phyloP scores from a whole-genome alignment of 768 basidiomycete genomes.

The Mycena capillaripes region DNA sequence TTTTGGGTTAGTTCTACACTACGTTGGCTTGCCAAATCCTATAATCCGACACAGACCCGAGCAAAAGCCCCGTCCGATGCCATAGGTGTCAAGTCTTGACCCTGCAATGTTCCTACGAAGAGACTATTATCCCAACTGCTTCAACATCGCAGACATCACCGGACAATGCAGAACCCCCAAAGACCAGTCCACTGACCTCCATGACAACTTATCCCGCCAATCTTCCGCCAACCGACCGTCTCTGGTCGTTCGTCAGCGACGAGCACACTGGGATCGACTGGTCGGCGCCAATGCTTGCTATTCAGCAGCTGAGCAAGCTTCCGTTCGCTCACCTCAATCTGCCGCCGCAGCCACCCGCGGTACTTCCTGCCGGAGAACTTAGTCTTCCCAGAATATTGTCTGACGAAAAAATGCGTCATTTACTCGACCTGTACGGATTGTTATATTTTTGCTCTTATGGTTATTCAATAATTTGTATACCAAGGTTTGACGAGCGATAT shows the following conservation, averaged over 20 bases:
- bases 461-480: slow-evolving; percentile 52
- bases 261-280: slow-evolving; percentile 50
- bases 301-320: slow-evolving; percentile 45
- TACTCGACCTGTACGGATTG: slow-evolving; percentile 49
- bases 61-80: slow-evolving; percentile 48
- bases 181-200: background rate
- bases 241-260: slow-evolving; percentile 55
- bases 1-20: slow-evolving; percentile 47
- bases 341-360: slow-evolving; percentile 35
- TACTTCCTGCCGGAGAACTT: slow-evolving; percentile 42
- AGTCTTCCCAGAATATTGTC: slow-evolving; percentile 46
- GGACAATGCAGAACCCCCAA: background rate
- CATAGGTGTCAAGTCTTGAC: slow-evolving; percentile 58
- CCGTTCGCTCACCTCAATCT: slow-evolving; percentile 20
- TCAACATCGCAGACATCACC: slow-evolving; percentile 19
- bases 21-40: background rate
- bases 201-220: background rate
- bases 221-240: slow-evolving; percentile 48
- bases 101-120: slow-evolving; percentile 59
- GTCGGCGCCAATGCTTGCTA: slow-evolving; percentile 57
- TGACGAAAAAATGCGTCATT: slow-evolving; percentile 48
- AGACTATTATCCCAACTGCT: slow-evolving; percentile 24
- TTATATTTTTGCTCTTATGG: slow-evolving; percentile 38
- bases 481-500: slow-evolving; percentile 59
- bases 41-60: slow-evolving; percentile 25